Evolutionary conservation across 805 yeast genomes (phyloP).

Genomic region (Blastobotrys robertii): DNA sequence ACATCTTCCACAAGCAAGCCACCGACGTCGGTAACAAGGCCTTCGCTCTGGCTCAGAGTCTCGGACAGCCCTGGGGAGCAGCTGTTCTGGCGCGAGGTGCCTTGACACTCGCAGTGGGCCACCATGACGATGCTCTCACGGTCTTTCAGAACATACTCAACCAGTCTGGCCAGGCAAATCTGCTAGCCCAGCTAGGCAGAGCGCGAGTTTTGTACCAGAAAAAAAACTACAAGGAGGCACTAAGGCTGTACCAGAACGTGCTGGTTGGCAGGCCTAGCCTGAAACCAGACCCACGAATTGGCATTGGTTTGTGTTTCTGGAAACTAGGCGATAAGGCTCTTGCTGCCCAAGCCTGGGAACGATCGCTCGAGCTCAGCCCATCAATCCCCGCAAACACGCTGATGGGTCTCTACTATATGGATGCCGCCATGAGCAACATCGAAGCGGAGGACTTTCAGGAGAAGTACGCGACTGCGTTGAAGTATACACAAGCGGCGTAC

Average conservation of each 20-base stretch:
- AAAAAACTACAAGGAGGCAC: slow-evolving; percentile 61
- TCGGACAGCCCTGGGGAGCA: slow-evolving; percentile 30
- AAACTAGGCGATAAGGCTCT: slow-evolving; percentile 63
- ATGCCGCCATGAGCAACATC: slow-evolving; percentile 48
- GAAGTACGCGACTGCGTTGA: slow-evolving; percentile 51
- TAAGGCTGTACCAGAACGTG: slow-evolving; percentile 76
- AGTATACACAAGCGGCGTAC: slow-evolving; percentile 31
- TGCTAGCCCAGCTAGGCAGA: slow-evolving; percentile 70
- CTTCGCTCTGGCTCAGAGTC: slow-evolving; percentile 33
- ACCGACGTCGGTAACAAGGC: slow-evolving; percentile 41
- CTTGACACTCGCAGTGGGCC: slow-evolving; percentile 45
- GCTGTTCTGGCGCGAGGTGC: slow-evolving; percentile 61
- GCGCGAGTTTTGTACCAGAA: slow-evolving; percentile 72
- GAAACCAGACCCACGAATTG: slow-evolving; percentile 88
- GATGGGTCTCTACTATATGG: slow-evolving; percentile 58
- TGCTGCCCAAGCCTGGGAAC: slow-evolving; percentile 76
- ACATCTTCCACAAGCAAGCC: slow-evolving; percentile 31
- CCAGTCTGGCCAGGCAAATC: slow-evolving; percentile 46
- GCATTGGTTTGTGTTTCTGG: slow-evolving; percentile 94
- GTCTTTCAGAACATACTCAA: slow-evolving; percentile 52
- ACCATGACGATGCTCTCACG: slow-evolving; percentile 62
- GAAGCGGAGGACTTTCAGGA: slow-evolving; percentile 41
- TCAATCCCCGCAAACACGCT: slow-evolving; percentile 55
- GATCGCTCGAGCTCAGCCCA: slow-evolving; percentile 61
- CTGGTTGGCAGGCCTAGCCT: slow-evolving; percentile 60